phyloP scores from a whole-genome alignment of 1,139 yeast genomes.

The Arxiozyma slooffiae region DNA sequence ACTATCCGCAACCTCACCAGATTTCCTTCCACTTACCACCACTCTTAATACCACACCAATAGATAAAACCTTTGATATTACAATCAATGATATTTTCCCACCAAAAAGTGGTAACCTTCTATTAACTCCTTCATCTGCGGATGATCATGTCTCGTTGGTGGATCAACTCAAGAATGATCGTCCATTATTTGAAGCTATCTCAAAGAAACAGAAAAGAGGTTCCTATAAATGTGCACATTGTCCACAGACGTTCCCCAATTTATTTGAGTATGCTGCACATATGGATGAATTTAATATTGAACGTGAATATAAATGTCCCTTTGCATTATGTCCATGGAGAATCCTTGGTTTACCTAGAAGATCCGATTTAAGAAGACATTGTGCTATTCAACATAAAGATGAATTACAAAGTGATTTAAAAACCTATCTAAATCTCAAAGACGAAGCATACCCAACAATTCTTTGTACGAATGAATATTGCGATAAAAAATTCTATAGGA shows the following conservation, averaged over 20 bases:
- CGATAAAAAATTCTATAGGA: constrained; percentile 45
- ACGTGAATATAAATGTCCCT: constrained; percentile 44
- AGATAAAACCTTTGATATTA: background rate
- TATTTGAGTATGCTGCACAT: constrained; percentile 39
- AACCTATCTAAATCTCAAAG: constrained; percentile 20
- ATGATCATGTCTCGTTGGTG: constrained; percentile 5
- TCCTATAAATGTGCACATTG: constrained; percentile 47
- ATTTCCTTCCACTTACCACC: background rate
- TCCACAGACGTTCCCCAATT: constrained; percentile 33
- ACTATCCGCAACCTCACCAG: background rate
- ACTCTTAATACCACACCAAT: constrained; percentile 1
- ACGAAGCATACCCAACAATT: constrained; percentile 24
- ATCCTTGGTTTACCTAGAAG: constrained; percentile 50
- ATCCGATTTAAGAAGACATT: constrained; percentile 54
- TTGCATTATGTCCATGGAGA: constrained; percentile 50
- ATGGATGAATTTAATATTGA: constrained; percentile 36
- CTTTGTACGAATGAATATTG: constrained; percentile 37
- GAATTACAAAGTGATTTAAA: constrained; percentile 22
- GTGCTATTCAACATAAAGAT: constrained; percentile 44
- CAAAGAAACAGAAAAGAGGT: constrained; percentile 38
- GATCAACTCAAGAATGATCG: constrained; percentile 11
- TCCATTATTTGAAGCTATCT: constrained; percentile 19
- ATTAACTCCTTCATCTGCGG: background rate
- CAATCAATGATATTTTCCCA: background rate
- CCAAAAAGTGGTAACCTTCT: background rate